Conservation (phyloP, 83 land plant genomes). For the Thuja plicata region DNA sequence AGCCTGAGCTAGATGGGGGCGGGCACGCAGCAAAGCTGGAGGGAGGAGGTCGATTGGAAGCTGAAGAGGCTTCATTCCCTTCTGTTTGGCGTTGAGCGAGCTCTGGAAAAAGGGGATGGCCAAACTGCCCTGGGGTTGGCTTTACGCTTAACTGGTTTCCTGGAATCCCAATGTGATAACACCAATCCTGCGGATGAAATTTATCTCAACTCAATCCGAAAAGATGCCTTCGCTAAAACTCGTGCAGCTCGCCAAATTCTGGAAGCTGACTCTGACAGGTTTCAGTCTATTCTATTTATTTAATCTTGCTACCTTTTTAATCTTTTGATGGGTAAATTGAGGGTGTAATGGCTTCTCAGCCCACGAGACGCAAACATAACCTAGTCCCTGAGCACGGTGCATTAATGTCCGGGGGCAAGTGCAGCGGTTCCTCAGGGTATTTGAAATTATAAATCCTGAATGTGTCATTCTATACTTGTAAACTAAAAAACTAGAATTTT, state of each 20-base stretch:
- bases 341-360: too few species aligned
- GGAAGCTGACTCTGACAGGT: conserved; percentile 73
- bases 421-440: too few species aligned
- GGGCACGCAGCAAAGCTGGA: conserved; percentile 38
- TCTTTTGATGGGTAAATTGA: too few species aligned
- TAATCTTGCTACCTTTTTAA: not conserved
- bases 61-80: conserved; percentile 86
- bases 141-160: conserved; percentile 78
- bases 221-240: conserved; percentile 40
- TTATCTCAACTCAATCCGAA: conserved; percentile 55
- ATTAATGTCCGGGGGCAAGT: too few species aligned
- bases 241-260: conserved; percentile 47
- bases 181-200: conserved; percentile 42
- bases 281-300: not conserved
- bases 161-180: conserved; percentile 58
- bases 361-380: too few species aligned
- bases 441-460: too few species aligned
- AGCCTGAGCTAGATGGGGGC: not conserved
- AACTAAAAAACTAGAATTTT: too few species aligned
- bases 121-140: conserved; percentile 63
- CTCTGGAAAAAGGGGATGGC: conserved; percentile 54
- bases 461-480: too few species aligned
- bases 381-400: too few species aligned
- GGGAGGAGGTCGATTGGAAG: conserved; percentile 50
- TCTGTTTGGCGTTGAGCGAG: conserved; percentile 75